These are phyloP conservation scores for Claviceps monticola DNA, from an alignment of 2,329 filamentous ascomycete species.

Conservation along the genomic window DNA sequence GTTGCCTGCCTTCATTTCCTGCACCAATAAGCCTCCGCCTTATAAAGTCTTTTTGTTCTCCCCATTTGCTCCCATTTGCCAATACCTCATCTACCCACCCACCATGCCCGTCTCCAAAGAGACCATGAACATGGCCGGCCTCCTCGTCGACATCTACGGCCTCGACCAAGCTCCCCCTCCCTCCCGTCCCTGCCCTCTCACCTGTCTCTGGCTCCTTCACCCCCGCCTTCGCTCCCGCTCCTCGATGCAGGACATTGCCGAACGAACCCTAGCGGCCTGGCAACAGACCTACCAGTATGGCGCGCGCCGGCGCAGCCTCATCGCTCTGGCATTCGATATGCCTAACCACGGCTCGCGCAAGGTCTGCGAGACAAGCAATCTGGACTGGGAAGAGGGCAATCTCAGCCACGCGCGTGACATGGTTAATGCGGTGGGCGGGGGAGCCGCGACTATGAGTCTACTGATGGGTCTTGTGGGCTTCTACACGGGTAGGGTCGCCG, in stretches of 20 bases:
- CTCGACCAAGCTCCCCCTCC: conserved; percentile 54
- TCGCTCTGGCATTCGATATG: conserved; percentile 81
- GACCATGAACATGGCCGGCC: conserved; percentile 60
- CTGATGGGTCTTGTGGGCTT: conserved; percentile 67
- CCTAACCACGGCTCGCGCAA: conserved; percentile 74
- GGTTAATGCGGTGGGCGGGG: conserved; percentile 63
- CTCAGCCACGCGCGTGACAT: conserved; percentile 78
- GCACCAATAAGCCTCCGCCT: too few relatives aligned
- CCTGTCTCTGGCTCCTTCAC: conserved; percentile 86
- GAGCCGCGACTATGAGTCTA: conserved; percentile 58
- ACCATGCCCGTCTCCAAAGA: conserved; percentile 43
- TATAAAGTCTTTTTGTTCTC: background rate
- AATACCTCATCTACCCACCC: conserved; percentile 17
- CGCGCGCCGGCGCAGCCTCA: conserved; percentile 39
- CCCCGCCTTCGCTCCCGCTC: conserved; percentile 57
- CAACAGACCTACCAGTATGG: conserved; percentile 26
- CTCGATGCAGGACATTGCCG: conserved; percentile 63
- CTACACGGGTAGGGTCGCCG: conserved; percentile 42
- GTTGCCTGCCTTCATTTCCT: too few relatives aligned
- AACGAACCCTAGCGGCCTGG: conserved; percentile 55
- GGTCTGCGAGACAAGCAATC: conserved; percentile 55
- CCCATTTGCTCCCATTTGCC: background rate
- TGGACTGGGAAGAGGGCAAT: conserved; percentile 70
- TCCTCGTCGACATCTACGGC: conserved; percentile 69
- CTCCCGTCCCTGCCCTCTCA: conserved; percentile 37